Evolutionary conservation across 768 basidiomycete species (phyloP).

Genomic region (Lactarius quietus): DNA sequence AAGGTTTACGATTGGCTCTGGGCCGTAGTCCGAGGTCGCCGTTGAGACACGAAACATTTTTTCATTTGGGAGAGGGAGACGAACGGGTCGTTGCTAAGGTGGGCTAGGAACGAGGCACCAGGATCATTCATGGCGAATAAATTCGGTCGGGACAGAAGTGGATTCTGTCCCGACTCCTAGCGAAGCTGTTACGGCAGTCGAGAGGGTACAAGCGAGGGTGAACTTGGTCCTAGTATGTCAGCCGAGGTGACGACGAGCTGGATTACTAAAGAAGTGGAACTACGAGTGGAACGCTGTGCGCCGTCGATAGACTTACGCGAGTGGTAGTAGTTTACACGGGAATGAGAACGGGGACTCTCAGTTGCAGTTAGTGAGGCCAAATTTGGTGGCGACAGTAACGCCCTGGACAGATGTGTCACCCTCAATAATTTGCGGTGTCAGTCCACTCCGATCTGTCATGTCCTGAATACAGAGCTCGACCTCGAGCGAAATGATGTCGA

Average conservation of each 20-base stretch:
- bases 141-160: conserved; percentile 39
- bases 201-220: conserved; percentile 47
- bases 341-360: too few relatives aligned
- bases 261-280: conserved; percentile 53
- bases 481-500: too few relatives aligned
- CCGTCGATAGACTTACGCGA: conserved; percentile 12
- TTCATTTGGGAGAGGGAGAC: conserved; percentile 39
- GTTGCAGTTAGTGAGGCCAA: too few relatives aligned
- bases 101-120: conserved; percentile 23
- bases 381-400: too few relatives aligned
- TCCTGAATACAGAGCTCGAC: too few relatives aligned
- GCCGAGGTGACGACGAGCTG: conserved; percentile 49
- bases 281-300: conserved; percentile 23
- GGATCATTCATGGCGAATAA: conserved; percentile 28
- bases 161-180: conserved; percentile 51
- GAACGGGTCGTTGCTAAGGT: conserved; percentile 47
- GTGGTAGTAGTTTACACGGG: not conserved
- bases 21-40: conserved; percentile 18
- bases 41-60: conserved; percentile 27
- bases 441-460: too few relatives aligned
- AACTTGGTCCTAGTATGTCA: conserved; percentile 48
- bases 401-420: too few relatives aligned
- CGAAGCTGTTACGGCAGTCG: conserved; percentile 28
- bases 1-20: conserved; percentile 30
- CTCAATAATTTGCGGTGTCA: too few relatives aligned